Conservation (phyloP, 2,329 filamentous ascomycete species). For the Chaetothyriales sp. region DNA sequence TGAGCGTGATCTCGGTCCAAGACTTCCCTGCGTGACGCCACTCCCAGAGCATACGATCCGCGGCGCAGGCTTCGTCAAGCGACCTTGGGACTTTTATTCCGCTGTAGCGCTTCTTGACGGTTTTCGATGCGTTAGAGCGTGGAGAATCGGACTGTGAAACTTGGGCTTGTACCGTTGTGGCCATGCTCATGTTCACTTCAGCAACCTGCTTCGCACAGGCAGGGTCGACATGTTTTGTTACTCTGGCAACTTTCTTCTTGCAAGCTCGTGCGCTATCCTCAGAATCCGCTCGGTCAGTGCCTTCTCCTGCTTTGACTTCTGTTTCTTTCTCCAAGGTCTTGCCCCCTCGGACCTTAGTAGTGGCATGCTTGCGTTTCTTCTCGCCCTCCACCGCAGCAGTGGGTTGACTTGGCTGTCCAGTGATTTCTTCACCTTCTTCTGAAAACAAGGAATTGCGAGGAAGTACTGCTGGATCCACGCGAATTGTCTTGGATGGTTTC, state of each 20-base stretch:
- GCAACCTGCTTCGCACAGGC: neutral
- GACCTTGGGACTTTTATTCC: neutral
- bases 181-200: neutral
- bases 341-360: no score
- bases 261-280: neutral
- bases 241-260: neutral
- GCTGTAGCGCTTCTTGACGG: neutral
- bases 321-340: neutral
- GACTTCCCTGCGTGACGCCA: constrained; percentile 2
- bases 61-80: neutral
- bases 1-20: constrained; percentile 2
- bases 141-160: neutral
- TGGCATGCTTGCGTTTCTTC: neutral
- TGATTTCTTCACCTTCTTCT: neutral
- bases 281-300: neutral
- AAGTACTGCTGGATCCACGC: neutral
- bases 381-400: neutral
- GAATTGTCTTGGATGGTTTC: neutral
- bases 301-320: neutral
- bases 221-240: neutral
- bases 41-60: constrained; percentile 6
- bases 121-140: neutral
- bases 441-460: neutral
- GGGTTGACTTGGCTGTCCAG: no score
- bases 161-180: neutral